A percentile compares a stretch with the other conserved stretches of the same genome.
Conservation (phyloP, 1,284 basidiomycete genomes). For the Puccinia coronata region DNA sequence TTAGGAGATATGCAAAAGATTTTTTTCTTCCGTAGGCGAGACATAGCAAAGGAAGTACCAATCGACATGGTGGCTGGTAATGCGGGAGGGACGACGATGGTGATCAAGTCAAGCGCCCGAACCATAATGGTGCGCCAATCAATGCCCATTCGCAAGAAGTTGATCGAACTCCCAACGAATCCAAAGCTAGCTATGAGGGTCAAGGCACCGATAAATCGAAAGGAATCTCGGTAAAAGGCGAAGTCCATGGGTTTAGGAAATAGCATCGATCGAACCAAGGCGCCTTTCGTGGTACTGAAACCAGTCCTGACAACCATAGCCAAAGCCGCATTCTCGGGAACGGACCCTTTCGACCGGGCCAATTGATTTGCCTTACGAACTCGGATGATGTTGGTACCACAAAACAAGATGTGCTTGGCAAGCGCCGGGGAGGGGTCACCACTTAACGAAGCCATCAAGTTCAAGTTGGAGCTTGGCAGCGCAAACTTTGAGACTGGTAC, state of each 20-base stretch:
- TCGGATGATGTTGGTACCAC: conserved; percentile 88
- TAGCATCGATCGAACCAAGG: conserved; percentile 92
- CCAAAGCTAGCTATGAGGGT: conserved; percentile 83
- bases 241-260: conserved; percentile 94
- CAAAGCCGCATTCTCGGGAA: conserved; percentile 64
- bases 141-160: conserved; percentile 88
- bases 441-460: conserved; percentile 51
- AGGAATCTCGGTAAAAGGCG: conserved; percentile 74
- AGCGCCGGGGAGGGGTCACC: conserved; percentile 69
- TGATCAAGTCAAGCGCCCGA: conserved; percentile 94
- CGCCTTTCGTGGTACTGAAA: conserved; percentile 97
- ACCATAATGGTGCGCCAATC: conserved; percentile 86
- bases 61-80: conserved; percentile 96
- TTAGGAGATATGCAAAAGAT: conserved; percentile 98
- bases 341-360: conserved; percentile 55
- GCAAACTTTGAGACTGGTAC: conserved; percentile 87
- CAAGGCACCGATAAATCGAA: conserved; percentile 91
- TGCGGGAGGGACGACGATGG: conserved; percentile 95
- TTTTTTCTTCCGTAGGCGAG: conserved; percentile 79
- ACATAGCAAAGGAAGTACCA: conserved; percentile 92
- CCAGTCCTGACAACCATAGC: conserved; percentile 90
- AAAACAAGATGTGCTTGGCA: conserved; percentile 83
- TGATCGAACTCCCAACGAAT: conserved; percentile 76
- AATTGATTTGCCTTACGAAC: conserved; percentile 66
- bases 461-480: conserved; percentile 58